Evolutionary conservation across 768 basidiomycete genomes (phyloP).

Genomic region (Fomitopsis pulvina): DNA sequence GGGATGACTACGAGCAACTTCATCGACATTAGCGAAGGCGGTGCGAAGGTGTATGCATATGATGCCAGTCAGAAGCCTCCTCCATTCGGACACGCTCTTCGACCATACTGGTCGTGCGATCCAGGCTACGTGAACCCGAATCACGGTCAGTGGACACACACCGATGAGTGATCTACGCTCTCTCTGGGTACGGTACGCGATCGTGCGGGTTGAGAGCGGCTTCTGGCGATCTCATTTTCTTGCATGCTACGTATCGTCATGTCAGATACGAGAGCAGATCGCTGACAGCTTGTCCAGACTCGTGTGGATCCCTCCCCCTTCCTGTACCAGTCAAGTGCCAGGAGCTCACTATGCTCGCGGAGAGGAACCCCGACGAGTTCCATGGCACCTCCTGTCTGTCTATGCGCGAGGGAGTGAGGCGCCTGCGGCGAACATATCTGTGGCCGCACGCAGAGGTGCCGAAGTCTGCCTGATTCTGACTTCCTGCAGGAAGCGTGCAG

Average conservation of each 20-base stretch:
- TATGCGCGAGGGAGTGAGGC: slow-evolving; percentile 31
- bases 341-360: slow-evolving; percentile 34
- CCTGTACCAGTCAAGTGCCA: slow-evolving; percentile 43
- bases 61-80: slow-evolving; percentile 27
- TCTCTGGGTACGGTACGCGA: not conserved
- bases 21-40: not conserved
- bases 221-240: too few relatives aligned
- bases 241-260: too few relatives aligned
- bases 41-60: slow-evolving; percentile 8
- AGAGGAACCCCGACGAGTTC: slow-evolving; percentile 54
- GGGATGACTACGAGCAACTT: not conserved
- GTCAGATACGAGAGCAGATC: not conserved
- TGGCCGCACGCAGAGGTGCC: too few relatives aligned
- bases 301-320: slow-evolving; percentile 50
- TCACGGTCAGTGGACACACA: slow-evolving; percentile 38
- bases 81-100: slow-evolving; percentile 49
- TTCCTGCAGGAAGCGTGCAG: too few relatives aligned
- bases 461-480: too few relatives aligned
- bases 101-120: slow-evolving; percentile 45
- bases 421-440: slow-evolving; percentile 34
- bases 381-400: slow-evolving; percentile 29
- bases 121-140: slow-evolving; percentile 58
- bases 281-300: slow-evolving; percentile 31
- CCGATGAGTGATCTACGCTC: not conserved
- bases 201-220: too few relatives aligned